Base-by-base conservation (phyloP, 2,329 filamentous ascomycete species). In the Exophiala sideris region DNA sequence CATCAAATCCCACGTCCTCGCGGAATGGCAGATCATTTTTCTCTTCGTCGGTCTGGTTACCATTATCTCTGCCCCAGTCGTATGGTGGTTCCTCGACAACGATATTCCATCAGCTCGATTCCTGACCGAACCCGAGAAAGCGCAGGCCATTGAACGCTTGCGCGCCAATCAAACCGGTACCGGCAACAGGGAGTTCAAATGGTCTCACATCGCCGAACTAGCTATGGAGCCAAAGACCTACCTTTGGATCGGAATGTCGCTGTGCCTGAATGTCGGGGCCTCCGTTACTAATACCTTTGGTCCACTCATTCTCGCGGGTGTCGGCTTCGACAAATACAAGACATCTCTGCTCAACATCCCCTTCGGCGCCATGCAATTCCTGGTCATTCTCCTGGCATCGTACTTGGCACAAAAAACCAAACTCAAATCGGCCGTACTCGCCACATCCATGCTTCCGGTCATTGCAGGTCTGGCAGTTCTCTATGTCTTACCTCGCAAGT, bases 321-420 rank as follows among this genome's bases (percentile, higher is more conserved):
- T 87, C 1, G 82, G 82, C 0, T 85, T 80, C 57, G 76, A 83
- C 65, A 78, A 79, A 50, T 81, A 78, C 67, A 72, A 63, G 2
- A 81, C 82, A 0, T 82, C 79, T 3, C 70, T 87, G 3, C 74
- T 87, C 14, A 87, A 85, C 64, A 87, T 87, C 59, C 85, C 85
- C 0, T 87, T 87, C 56, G 84, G 84, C 1, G 78, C 76, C 0
- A 67, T 86, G 5, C 84, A 87, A 65, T 73, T 81, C 32, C 64
- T 83, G 7, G 71, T 84, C 45, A 84, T 87, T 52, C 67, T 87
- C 2, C 65, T 79, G 5, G 74, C 78, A 0, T 83, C 83, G 0
- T 86, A 76, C 59, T 73, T 83, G 0, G 82, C 82, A 0, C 78
- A 82, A 51, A 79, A 75, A 10, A 77, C 78, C 33, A 76, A 76